A percentile compares a stretch with the other conserved stretches of the same genome.
phyloP scores from a whole-genome alignment of 331 rosid species.

The Acacia pycnantha region DNA sequence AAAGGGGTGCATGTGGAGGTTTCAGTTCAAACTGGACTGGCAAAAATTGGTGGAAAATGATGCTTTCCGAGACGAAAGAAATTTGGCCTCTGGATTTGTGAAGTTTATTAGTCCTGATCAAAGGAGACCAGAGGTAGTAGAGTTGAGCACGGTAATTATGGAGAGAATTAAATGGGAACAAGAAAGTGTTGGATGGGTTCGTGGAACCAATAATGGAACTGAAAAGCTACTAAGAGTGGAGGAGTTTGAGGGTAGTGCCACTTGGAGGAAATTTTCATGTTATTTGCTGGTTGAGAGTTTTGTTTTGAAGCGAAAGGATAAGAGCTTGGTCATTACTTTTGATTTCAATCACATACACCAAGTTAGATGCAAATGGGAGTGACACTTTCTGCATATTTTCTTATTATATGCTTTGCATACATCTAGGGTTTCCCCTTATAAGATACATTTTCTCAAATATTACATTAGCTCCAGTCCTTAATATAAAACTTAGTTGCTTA shows the following conservation, averaged over 20 bases:
- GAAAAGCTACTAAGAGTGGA: conserved; percentile 28
- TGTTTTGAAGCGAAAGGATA: conserved; percentile 32
- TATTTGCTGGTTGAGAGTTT: conserved; percentile 41
- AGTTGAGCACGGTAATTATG: not conserved
- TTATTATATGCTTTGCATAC: conserved; percentile 8
- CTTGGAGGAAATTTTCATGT: conserved; percentile 41
- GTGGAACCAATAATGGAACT: not conserved
- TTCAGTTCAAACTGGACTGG: not conserved
- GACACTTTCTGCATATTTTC: not conserved
- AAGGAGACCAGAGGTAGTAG: not conserved
- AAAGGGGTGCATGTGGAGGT: not conserved
- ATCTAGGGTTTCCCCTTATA: too few relatives aligned
- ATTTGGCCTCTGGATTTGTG: not conserved
- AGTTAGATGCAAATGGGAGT: conserved; percentile 35
- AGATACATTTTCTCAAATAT: too few relatives aligned
- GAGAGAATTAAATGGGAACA: conserved; percentile 1
- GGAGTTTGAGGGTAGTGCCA: conserved; percentile 22
- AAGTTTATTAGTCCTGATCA: not conserved
- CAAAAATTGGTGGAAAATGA: not conserved
- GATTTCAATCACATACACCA: conserved; percentile 32
- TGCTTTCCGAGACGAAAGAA: not conserved
- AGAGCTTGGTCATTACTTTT: conserved; percentile 4
- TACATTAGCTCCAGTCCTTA: too few relatives aligned
- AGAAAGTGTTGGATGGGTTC: not conserved
- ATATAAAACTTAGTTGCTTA: too few relatives aligned